phyloP scores from a whole-genome alignment of 306 rosid species.

The Chamaecrista fasciculata region DNA sequence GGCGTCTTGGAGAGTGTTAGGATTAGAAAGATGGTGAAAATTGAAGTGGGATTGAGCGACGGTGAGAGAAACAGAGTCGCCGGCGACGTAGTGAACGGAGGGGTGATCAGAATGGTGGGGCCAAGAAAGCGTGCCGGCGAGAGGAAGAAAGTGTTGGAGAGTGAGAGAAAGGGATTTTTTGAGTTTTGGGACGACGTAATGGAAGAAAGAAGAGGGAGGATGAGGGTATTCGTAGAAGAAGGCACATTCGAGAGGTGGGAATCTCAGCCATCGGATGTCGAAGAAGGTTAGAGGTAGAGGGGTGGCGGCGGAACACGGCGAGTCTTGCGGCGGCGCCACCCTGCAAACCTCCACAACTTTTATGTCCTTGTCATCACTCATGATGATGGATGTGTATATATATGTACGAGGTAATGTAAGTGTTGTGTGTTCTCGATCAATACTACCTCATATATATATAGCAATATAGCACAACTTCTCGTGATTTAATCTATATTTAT shows the following conservation, averaged over 20 bases:
- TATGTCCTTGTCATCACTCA: background rate
- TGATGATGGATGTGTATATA: no score
- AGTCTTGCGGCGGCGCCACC: background rate
- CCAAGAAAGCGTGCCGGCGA: conserved; percentile 38
- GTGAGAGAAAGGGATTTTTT: conserved; percentile 36
- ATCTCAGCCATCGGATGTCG: background rate
- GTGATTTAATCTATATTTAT: no score
- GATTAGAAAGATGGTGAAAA: conserved; percentile 22
- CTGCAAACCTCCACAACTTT: background rate
- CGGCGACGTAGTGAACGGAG: conserved; percentile 19
- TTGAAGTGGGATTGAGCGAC: conserved; percentile 36
- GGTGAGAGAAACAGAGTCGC: conserved; percentile 28
- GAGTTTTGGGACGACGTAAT: conserved; percentile 35
- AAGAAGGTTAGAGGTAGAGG: background rate
- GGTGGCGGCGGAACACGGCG: background rate
- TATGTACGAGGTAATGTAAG: no score
- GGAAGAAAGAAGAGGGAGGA: background rate
- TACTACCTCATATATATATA: no score
- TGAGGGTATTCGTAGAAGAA: conserved; percentile 1
- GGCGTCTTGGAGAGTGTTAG: conserved; percentile 2
- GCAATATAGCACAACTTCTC: no score
- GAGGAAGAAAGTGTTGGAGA: conserved; percentile 29
- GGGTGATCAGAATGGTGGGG: conserved; percentile 21
- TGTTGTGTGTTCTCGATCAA: no score
- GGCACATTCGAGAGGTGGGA: background rate